phyloP scores from a whole-genome alignment of 805 yeast species.

The Crinitomyces ghanaensis region DNA sequence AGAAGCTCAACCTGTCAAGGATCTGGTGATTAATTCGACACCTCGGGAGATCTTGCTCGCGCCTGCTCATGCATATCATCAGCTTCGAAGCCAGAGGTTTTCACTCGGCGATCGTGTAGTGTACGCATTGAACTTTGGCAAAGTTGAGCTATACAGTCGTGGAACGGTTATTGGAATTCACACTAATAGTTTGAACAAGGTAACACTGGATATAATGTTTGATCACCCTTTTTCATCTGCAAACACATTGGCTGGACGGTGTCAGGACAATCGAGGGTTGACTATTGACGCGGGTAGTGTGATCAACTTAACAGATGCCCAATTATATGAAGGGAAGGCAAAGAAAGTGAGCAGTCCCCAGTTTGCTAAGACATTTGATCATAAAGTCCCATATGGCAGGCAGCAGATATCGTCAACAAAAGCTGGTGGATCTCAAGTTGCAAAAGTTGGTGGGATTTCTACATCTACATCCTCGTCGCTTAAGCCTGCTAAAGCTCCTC shows the following conservation, averaged over 20 bases:
- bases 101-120: slow-evolving; percentile 82
- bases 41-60: slow-evolving; percentile 75
- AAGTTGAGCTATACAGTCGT: slow-evolving; percentile 73
- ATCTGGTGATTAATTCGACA: slow-evolving; percentile 58
- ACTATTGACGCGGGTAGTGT: slow-evolving; percentile 72
- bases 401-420: too few relatives aligned
- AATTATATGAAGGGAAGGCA: slow-evolving; percentile 64
- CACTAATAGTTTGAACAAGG: slow-evolving; percentile 36
- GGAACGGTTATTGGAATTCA: slow-evolving; percentile 81
- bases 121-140: slow-evolving; percentile 76
- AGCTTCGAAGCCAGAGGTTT: slow-evolving; percentile 65
- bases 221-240: slow-evolving; percentile 80
- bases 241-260: slow-evolving; percentile 64
- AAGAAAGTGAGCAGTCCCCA: too few relatives aligned
- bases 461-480: too few relatives aligned
- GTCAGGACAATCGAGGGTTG: slow-evolving; percentile 70
- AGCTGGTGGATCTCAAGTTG: too few relatives aligned
- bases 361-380: too few relatives aligned
- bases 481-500: too few relatives aligned
- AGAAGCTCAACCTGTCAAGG: slow-evolving; percentile 34
- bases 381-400: too few relatives aligned
- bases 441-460: too few relatives aligned
- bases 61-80: slow-evolving; percentile 59
- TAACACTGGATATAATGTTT: slow-evolving; percentile 66
- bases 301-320: slow-evolving; percentile 63